Conservation (phyloP, 2,329 filamentous ascomycete genomes). For the Akanthomyces uredinophilus region DNA sequence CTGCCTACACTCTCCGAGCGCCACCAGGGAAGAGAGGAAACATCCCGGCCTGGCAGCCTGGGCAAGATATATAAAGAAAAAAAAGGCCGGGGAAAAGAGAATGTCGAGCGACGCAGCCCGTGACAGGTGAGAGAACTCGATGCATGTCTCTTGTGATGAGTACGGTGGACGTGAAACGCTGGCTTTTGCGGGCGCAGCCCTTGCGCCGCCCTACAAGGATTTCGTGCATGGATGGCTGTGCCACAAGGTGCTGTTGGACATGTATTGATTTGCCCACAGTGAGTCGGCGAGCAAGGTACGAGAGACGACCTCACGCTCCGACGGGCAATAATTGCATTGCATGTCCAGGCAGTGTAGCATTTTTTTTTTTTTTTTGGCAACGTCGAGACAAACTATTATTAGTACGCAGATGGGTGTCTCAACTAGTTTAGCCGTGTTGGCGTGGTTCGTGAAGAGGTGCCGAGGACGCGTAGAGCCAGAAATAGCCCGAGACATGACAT, state of each 20-base stretch:
- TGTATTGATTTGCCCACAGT: background rate
- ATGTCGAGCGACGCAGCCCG: background rate
- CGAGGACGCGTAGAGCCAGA: background rate
- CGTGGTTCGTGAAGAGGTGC: no score
- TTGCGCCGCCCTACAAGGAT: background rate
- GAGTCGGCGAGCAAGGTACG: background rate
- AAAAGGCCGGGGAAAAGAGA: background rate
- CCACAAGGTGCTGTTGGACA: background rate
- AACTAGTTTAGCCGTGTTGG: no score
- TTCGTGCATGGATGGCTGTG: background rate
- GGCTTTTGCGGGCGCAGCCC: no score
- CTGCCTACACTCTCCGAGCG: background rate
- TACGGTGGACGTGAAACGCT: no score
- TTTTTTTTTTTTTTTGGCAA: no score
- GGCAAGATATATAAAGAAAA: background rate
- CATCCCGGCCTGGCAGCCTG: background rate
- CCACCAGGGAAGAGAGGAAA: background rate
- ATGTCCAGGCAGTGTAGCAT: no score
- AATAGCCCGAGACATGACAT: constrained; percentile 1
- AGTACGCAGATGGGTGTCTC: no score
- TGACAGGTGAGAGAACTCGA: background rate
- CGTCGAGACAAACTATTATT: no score
- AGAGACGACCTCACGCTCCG: background rate
- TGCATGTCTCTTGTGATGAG: background rate
- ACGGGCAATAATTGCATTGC: background rate